Base-by-base conservation (phyloP, 164 flowering plant species). In the Aristolochia contorta region DNA sequence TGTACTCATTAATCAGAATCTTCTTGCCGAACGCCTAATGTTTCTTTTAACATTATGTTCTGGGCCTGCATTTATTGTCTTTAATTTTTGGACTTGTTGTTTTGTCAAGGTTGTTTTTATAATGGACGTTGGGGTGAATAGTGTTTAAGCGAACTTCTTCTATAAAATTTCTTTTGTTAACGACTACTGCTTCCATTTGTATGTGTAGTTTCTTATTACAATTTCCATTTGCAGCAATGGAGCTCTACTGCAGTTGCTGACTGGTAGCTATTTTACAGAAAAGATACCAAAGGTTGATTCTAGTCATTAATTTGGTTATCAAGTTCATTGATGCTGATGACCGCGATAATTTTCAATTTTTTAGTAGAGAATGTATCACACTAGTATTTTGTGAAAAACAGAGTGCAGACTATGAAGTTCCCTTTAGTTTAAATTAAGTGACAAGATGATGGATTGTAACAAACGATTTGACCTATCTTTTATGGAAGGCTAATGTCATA, bases 401-500 rank as follows among this genome's bases (percentile, higher is more conserved):
- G 54, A 65, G 65, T 70, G 57, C 45, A 46, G 54, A 57, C 23
- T 64, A 16, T 65, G 37, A 68, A 59, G 25, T 45, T 66, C 66
- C 20, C 18, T 65, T 54, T 59, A 52, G 37, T 64, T 58, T 69
- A 24, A 24, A 63, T 55, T 64, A 41, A 41, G 43, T 72, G 41
- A 67, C 64, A 60, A 63, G 63, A 46, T 59, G 6, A 9, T 47
- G 64, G 66, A 75, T 71, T 70, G 68, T 79, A 69, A 79, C 71
- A 67, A 63, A 47, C 23, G 57, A 71, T 62, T 72, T 78, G 45
- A 59, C 58, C 2, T 66, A 12, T 78, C 54, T 80, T 52, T 67
- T 78, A 47, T 78, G 73, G 72, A 82, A 93, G 98, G 98, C 96
- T 63, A 87, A 84, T 79, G 97, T 77, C 73, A 79, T 89, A 67